phyloP scores from a whole-genome alignment of 768 basidiomycete genomes.

The Auricularia sp. region DNA sequence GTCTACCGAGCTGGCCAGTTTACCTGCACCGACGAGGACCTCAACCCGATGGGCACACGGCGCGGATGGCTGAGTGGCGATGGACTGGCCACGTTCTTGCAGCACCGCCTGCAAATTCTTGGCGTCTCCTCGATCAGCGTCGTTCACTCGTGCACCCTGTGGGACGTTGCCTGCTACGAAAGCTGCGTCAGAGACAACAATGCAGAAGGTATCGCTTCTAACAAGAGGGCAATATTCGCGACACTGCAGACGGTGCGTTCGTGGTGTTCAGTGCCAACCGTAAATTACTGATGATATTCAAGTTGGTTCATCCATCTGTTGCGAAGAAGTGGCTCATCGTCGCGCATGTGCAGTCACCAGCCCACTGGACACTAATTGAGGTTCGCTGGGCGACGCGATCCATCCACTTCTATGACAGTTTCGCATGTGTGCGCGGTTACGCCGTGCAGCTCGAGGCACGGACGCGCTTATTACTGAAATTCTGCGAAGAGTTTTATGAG shows the following conservation, averaged over 20 bases:
- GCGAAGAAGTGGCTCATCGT: neutral
- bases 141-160: neutral
- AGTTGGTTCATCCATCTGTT: no score
- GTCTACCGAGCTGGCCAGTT: neutral
- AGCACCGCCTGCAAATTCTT: neutral
- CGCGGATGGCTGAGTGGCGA: neutral
- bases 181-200: no score
- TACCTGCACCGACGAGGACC: neutral
- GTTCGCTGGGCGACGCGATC: neutral
- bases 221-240: no score
- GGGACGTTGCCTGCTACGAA: neutral
- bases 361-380: neutral
- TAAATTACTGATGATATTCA: no score
- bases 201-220: no score
- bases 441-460: neutral
- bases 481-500: neutral
- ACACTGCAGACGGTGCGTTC: no score
- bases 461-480: neutral
- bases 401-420: neutral
- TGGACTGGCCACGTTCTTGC: neutral
- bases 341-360: neutral
- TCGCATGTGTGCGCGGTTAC: neutral
- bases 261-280: no score
- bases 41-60: neutral
- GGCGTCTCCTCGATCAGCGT: neutral